Evolutionary conservation across 257 asterid genomes (phyloP).

Genomic region (Solanum peruvianum): DNA sequence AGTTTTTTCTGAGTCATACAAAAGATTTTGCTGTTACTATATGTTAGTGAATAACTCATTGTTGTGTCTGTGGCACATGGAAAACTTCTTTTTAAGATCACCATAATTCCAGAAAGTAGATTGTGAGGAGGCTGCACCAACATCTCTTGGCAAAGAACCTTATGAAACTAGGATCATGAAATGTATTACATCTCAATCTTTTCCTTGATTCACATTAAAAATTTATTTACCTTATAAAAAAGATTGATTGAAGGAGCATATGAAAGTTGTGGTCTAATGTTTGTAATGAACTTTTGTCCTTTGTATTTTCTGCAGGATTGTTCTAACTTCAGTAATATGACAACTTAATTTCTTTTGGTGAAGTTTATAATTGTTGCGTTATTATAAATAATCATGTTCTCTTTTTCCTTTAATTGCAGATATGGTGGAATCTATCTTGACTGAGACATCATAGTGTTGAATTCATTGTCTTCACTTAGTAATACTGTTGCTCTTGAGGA

Average conservation of each 20-base stretch:
- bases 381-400: neutral
- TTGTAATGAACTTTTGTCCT: neutral
- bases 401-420: constrained; percentile 22
- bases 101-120: too few species aligned
- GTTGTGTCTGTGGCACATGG: too few species aligned
- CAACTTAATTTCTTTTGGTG: neutral
- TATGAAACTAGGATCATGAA: too few species aligned
- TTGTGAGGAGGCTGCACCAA: too few species aligned
- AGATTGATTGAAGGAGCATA: neutral
- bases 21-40: too few species aligned
- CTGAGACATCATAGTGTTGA: constrained; percentile 75
- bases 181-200: too few species aligned
- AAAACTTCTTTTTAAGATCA: too few species aligned
- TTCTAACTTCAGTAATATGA: neutral
- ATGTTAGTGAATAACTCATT: too few species aligned
- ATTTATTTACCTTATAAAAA: too few species aligned
- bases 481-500: constrained; percentile 62
- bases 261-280: neutral
- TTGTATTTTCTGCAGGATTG: neutral
- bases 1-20: too few species aligned
- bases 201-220: too few species aligned
- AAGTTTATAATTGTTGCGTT: neutral
- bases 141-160: too few species aligned
- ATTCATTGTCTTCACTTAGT: constrained; percentile 46
- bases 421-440: constrained; percentile 95